A percentile compares a stretch with the other conserved stretches of the same genome.
phyloP scores from a whole-genome alignment of 192 early-diverging fungal species.

The Coemansia sp. region DNA sequence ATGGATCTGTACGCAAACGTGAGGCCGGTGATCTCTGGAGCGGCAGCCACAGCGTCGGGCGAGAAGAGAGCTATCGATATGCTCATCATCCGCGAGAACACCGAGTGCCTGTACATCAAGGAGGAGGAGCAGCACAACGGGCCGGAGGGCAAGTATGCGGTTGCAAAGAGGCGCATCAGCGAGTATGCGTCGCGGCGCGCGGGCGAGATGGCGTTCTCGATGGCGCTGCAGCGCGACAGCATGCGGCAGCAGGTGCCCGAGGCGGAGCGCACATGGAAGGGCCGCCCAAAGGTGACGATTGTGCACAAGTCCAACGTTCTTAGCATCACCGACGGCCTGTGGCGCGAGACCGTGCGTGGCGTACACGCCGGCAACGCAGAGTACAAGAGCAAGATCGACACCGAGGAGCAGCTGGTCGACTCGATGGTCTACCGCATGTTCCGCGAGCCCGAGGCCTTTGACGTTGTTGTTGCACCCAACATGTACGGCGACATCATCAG shows the following conservation, averaged over 20 bases:
- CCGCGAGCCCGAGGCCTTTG: slow-evolving; percentile 93
- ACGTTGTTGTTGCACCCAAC: slow-evolving; percentile 97
- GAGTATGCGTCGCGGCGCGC: slow-evolving; percentile 85
- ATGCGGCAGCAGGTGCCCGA: slow-evolving; percentile 61
- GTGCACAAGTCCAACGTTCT: slow-evolving; percentile 99
- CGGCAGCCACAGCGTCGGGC: slow-evolving; percentile 52
- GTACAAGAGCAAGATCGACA: slow-evolving; percentile 62
- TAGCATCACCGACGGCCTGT: slow-evolving; percentile 92
- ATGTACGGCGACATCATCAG: slow-evolving; percentile 97
- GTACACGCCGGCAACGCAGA: slow-evolving; percentile 67
- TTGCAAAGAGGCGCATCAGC: slow-evolving; percentile 88
- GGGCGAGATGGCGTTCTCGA: slow-evolving; percentile 88
- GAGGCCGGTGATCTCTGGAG: slow-evolving; percentile 82
- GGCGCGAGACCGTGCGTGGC: slow-evolving; percentile 84
- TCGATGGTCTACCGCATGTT: slow-evolving; percentile 99
- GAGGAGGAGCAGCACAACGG: slow-evolving; percentile 55
- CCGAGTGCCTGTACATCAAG: slow-evolving; percentile 81
- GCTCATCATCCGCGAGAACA: slow-evolving; percentile 98
- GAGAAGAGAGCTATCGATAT: slow-evolving; percentile 79
- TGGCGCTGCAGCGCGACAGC: slow-evolving; percentile 79
- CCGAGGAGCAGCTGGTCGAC: slow-evolving; percentile 98
- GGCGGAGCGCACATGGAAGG: slow-evolving; percentile 65
- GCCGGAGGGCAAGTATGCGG: slow-evolving; percentile 61
- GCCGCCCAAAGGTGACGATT: slow-evolving; percentile 80
- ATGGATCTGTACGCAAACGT: slow-evolving; percentile 98